Evolutionary conservation across 371 early-diverging fungal species (phyloP), one percentile per base, ranked within the genome.

Genomic region (Encephalitozoon cuniculi): DNA sequence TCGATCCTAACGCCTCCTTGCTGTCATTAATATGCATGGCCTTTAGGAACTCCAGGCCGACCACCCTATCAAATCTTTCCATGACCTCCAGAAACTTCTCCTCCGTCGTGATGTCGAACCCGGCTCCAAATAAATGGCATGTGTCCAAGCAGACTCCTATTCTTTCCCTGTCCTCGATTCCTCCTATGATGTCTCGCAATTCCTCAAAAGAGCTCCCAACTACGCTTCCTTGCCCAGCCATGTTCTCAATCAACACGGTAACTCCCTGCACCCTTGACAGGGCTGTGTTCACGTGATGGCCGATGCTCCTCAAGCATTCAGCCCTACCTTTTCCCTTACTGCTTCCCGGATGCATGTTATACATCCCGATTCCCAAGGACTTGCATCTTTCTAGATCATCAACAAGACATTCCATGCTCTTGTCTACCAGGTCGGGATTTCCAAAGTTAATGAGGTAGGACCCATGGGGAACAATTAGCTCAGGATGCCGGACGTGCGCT

Each of bases 101-200:
- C 49, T 71, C 68, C 9, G 84, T 84, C 55, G 71, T 65, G n/a
- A 90, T 84, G 76, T 90, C 88, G 77, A 88, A 89, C 9, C 90
- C 87, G 9, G 88, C 86, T 25, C 87, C 89, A 85, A 88, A 89
- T 34, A 87, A 71, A 77, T 89, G 90, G 71, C 88, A 88, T 4
- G 90, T 89, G 74, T 90, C 90, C 23, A 90, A 74, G 76, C 89
- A 88, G 0, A 90, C 87, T 4, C 89, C 90, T 21, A 90, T 83
- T 28, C 89, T 80, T 11, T 64, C 23, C 73, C 88, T 88, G 76
- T 88, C 80, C 43, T 84, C 73, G 25, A 90, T 85, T 15, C 68
- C 64, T 12, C 75, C 82, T 64, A 89, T 88, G 11, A 90, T 87
- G 2, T 80, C 67, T 26, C 76, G 68, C 40, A 90, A 49, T 8